Evolutionary conservation across 1,139 yeast species (phyloP).

Genomic region (Magnusiomyces fungicola): DNA sequence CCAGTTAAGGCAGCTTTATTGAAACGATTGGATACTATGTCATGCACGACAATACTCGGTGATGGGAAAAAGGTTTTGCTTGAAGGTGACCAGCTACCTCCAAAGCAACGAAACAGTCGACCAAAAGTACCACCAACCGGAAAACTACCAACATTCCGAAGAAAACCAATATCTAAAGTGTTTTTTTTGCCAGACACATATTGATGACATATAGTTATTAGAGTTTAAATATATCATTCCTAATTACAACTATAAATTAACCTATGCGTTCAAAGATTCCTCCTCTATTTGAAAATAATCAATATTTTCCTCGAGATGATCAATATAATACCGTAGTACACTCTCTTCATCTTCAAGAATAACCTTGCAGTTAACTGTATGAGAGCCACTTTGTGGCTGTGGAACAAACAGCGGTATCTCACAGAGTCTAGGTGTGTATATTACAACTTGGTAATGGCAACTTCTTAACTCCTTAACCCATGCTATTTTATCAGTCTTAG

Average conservation of each 20-base stretch:
- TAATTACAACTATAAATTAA: too few relatives aligned
- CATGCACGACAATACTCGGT: conserved; percentile 18
- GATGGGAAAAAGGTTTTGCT: conserved; percentile 39
- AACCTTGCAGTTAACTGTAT: not conserved
- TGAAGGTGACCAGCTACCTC: conserved; percentile 79
- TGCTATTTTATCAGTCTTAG: conserved; percentile 30
- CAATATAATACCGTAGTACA: not conserved
- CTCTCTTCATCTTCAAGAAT: not conserved
- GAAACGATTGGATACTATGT: conserved; percentile 25
- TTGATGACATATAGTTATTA: not conserved
- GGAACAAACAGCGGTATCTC: conserved; percentile 43
- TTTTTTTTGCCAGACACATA: conserved; percentile 17
- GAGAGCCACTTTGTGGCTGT: conserved; percentile 21
- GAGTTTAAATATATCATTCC: not conserved
- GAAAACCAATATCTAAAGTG: conserved; percentile 31
- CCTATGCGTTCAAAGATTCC: not conserved
- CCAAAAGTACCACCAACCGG: conserved; percentile 94
- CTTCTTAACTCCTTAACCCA: conserved; percentile 59
- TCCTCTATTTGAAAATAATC: not conserved
- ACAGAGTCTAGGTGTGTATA: conserved; percentile 57
- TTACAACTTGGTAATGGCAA: conserved; percentile 60
- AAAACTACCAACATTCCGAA: conserved; percentile 65
- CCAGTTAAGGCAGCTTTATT: conserved; percentile 52
- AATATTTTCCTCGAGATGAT: conserved; percentile 6
- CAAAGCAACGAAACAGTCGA: conserved; percentile 68